These are phyloP conservation scores for Bonnemaisonia californica DNA, from an alignment of 31 red algal genomes.

Conservation along the genomic window DNA sequence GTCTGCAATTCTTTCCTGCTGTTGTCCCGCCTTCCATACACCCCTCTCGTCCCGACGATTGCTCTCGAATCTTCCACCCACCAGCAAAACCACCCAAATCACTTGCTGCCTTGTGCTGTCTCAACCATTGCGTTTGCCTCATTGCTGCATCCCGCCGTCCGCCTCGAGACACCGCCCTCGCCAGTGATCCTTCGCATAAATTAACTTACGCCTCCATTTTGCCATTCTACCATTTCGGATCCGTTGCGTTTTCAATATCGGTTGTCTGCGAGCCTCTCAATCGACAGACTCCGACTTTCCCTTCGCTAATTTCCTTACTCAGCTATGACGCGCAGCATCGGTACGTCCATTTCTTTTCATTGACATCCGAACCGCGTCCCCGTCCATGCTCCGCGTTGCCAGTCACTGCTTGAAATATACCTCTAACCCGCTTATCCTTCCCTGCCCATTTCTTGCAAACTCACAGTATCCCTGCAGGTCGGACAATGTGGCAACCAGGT, in stretches of 20 bases:
- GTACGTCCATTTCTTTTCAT: background rate
- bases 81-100: no score
- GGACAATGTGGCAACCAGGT: slow-evolving; percentile 99
- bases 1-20: no score
- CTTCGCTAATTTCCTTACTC: background rate
- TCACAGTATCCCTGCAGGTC: slow-evolving; percentile 92
- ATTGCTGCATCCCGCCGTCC: background rate
- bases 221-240: background rate
- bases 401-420: background rate
- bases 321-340: slow-evolving; percentile 23
- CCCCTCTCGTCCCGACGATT: no score
- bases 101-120: no score
- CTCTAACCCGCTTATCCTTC: background rate
- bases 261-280: background rate
- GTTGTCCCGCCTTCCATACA: no score
- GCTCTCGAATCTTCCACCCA: no score
- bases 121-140: no score
- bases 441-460: background rate
- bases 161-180: background rate
- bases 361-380: background rate
- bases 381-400: background rate
- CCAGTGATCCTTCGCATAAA: background rate
- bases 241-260: no score
- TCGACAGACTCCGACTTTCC: background rate
- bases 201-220: background rate